Evolutionary conservation across 23 red algal genomes (phyloP), one percentile per base, ranked within the genome.

Genomic region (Gracilaria domingensis): DNA sequence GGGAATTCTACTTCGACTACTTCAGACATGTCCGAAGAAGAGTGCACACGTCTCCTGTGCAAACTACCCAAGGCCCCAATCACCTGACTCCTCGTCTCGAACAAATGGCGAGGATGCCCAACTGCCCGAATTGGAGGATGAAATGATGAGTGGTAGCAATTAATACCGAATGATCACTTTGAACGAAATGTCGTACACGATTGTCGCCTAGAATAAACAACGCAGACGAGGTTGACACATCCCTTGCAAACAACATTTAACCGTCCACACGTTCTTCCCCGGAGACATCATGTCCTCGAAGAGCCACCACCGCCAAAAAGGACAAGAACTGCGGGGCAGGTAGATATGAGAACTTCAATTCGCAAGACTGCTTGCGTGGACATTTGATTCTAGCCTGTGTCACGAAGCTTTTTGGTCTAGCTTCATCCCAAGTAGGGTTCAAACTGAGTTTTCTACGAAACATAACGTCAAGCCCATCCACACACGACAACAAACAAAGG

Each of bases 101-200:
- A 45, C 11, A 4, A 11, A 7, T 45, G 42, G 42, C 42, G 5
- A 45, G 5, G 4, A 45, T 7, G 5, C 4, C 42, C 42, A 4
- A 45, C 5, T 11, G 42, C 4, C 42, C 5, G 42, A 11, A 45
- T 65, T 65, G 8, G 18, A n/a, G 21, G 56, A 4, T 4, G 8
- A 28, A 30, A 65, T 65, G 25, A 65, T 65, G 60, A 65, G 60
- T 65, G 60, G 25, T 30, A 12, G 6, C 60, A 65, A 28, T 65
- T 28, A 65, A 65, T 25, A 65, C 60, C 8, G 9, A 65, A 12
- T 65, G 60, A 65, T 65, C 60, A 65, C 60, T 32, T 21, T 32
- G 60, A 65, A 65, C 60, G 25, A 65, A 26, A 65, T 65, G 60
- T 65, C 60, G 32, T 65, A 11, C 9, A 65, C 26, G 24, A 65